Conservation (phyloP, 1,284 basidiomycete genomes). For the Ustilago shanxiensis region DNA sequence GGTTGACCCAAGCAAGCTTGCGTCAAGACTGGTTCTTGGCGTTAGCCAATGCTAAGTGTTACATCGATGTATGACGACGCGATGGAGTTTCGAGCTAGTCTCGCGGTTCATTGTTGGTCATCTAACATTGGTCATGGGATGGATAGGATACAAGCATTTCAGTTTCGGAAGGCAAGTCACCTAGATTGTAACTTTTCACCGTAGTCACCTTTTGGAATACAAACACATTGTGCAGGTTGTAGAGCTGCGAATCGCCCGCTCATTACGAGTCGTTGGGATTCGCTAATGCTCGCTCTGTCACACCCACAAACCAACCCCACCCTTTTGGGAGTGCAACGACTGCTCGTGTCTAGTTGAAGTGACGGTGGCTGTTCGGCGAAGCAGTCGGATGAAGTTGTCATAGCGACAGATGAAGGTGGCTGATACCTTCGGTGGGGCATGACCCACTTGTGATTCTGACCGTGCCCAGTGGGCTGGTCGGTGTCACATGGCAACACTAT, state of each 20-base stretch:
- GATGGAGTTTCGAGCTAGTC: background rate
- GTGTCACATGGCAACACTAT: too few species aligned
- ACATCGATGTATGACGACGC: constrained; percentile 1
- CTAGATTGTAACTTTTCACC: constrained; percentile 8
- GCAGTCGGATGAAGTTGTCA: background rate
- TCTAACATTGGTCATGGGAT: background rate
- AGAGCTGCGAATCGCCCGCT: constrained; percentile 25
- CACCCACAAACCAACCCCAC: background rate
- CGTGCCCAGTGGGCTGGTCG: too few species aligned
- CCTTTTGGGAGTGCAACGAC: too few species aligned
- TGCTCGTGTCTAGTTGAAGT: too few species aligned
- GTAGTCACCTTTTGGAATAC: constrained; percentile 2
- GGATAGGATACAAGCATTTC: background rate
- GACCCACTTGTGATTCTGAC: too few species aligned
- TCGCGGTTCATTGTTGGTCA: background rate
- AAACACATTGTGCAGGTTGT: background rate
- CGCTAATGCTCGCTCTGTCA: background rate
- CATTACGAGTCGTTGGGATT: constrained; percentile 21
- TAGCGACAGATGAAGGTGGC: background rate
- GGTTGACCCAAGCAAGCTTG: background rate
- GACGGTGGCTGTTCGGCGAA: background rate
- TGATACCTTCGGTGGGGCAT: too few species aligned
- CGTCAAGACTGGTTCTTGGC: constrained; percentile 7
- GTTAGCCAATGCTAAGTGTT: background rate
- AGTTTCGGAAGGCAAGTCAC: constrained; percentile 9